These are phyloP conservation scores for Quercus tomentella DNA, from an alignment of 331 rosid species.

Conservation along the genomic window DNA sequence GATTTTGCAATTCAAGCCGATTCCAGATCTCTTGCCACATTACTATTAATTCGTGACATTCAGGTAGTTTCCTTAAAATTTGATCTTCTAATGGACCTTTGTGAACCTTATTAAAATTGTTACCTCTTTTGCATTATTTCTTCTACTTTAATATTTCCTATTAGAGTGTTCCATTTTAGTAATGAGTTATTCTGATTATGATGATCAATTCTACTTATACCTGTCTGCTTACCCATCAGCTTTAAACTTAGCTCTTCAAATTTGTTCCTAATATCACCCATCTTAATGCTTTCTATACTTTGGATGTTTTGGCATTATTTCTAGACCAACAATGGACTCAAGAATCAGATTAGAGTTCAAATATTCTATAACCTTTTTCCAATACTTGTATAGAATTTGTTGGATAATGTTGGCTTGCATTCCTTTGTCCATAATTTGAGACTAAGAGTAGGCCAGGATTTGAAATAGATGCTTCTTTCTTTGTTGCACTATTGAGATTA, in stretches of 20 bases:
- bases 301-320: not conserved
- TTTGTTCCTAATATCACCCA: not conserved
- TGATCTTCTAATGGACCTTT: constrained; percentile 3
- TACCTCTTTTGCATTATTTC: not conserved
- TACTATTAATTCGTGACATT: constrained; percentile 84
- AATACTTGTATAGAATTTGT: too few relatives aligned
- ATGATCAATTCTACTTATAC: not conserved
- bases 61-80: constrained; percentile 47
- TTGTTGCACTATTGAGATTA: too few relatives aligned
- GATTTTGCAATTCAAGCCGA: constrained; percentile 96
- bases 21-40: constrained; percentile 91
- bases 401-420: too few relatives aligned
- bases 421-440: too few relatives aligned
- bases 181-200: not conserved
- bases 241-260: not conserved
- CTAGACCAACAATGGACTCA: not conserved
- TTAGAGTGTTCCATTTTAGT: not conserved
- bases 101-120: not conserved
- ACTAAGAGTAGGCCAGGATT: too few relatives aligned
- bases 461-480: too few relatives aligned
- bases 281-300: not conserved
- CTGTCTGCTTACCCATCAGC: not conserved
- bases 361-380: not conserved
- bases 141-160: not conserved
- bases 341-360: not conserved